Base-by-base conservation (phyloP, 129 eudicot species). In the Escallonia herrerae region DNA sequence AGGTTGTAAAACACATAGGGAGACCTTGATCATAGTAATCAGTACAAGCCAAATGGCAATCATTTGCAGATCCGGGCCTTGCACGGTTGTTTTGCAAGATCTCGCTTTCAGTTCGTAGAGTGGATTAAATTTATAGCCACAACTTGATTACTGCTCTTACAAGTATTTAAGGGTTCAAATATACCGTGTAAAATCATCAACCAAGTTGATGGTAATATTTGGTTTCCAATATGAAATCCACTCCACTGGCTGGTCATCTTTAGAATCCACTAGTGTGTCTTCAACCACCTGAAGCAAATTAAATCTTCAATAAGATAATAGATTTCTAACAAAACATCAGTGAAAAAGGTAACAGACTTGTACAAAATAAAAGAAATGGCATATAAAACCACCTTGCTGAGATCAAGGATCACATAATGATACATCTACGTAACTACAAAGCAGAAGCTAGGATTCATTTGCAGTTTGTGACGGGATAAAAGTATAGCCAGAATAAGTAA, bases 191-290 rank as follows among this genome's bases (percentile, higher is more conserved):
- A 93, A 93, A 84, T 93, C 99, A 80, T 93, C 99, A 63, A 89
- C 91, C 82, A 93, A 64, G 79, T 93, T 93, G 76, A 93, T 77
- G 8, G 99, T 93, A 59, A 93, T 61, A 83, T 93, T 93, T 64
- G 99, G 96, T 67, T 86, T 93, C 99, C 99, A 93, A 71, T 83
- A 89, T 53, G 99, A 89, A 37, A 82, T 76, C 90, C 89, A 93
- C 65, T 89, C 96, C 60, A 64, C 79, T 1, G 95, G 96, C 33
- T 76, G 89, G 43, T 80, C 91, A 43, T 79, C 96, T 75, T 86
- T 89, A 42, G 65, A 64, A 62, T 83, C 96, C 72, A 12, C 60
- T 65, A 81, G 68, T 71, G 81, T 65, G 48, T 79, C 99, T 58
- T 83, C 88, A 50, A 63, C 72, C 51, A 48, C 95, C 99, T 93